Conservation (phyloP, 192 early-diverging fungal genomes). For the Coemansia interrupta region DNA sequence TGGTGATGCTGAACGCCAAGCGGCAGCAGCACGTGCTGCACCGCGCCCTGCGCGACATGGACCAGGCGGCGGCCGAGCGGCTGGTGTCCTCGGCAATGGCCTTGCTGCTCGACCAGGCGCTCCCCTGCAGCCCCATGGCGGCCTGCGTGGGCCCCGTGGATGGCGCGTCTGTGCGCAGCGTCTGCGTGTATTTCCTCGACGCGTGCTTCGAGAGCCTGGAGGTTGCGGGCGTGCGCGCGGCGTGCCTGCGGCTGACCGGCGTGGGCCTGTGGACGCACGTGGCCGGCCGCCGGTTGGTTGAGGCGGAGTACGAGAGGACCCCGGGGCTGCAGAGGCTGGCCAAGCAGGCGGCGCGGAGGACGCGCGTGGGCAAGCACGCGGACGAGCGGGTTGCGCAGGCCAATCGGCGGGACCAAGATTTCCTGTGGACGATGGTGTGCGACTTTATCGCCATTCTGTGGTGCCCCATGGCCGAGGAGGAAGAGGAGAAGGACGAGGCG, state of each 20-base stretch:
- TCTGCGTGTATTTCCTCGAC: slow-evolving; percentile 70
- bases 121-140: slow-evolving; percentile 1
- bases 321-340: slow-evolving; percentile 67
- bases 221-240: slow-evolving; percentile 65
- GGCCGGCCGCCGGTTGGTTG: slow-evolving; percentile 43
- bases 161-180: slow-evolving; percentile 20
- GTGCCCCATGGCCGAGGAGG: too few relatives aligned
- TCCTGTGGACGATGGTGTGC: slow-evolving; percentile 44
- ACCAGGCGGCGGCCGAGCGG: slow-evolving; percentile 57
- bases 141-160: background rate
- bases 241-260: slow-evolving; percentile 73
- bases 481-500: background rate
- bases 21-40: slow-evolving; percentile 63
- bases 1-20: slow-evolving; percentile 90
- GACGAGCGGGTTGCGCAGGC: slow-evolving; percentile 52
- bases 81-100: slow-evolving; percentile 29
- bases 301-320: slow-evolving; percentile 59
- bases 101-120: slow-evolving; percentile 6
- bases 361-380: slow-evolving; percentile 12
- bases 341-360: slow-evolving; percentile 53
- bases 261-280: slow-evolving; percentile 76
- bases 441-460: background rate
- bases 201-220: slow-evolving; percentile 85
- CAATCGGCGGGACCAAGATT: slow-evolving; percentile 57
- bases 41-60: slow-evolving; percentile 56